A percentile compares a stretch with the other conserved stretches of the same genome.
Conservation (phyloP, 768 basidiomycete species). For the Plicaturopsis crispa region DNA sequence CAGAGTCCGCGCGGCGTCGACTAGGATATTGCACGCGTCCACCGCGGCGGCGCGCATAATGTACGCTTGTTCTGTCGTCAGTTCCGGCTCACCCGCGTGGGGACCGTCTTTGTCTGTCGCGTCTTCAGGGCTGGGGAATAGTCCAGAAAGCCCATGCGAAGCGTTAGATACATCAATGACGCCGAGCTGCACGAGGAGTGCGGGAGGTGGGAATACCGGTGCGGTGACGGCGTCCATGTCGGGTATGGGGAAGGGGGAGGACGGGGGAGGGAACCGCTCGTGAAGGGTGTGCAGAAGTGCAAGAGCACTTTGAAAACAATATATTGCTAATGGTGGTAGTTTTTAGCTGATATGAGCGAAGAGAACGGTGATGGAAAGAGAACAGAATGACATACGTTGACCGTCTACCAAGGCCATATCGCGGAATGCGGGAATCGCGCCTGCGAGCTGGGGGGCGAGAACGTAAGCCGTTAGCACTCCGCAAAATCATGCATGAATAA, state of each 20-base stretch:
- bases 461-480: too few species aligned
- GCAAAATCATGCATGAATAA: too few species aligned
- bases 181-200: constrained; percentile 71
- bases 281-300: constrained; percentile 69
- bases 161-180: constrained; percentile 57
- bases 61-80: constrained; percentile 58
- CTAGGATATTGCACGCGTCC: constrained; percentile 68
- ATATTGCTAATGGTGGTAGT: constrained; percentile 46
- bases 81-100: constrained; percentile 44
- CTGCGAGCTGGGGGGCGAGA: constrained; percentile 47
- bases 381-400: constrained; percentile 38
- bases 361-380: constrained; percentile 6
- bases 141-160: constrained; percentile 29
- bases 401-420: constrained; percentile 68
- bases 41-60: constrained; percentile 73
- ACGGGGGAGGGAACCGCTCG: constrained; percentile 54
- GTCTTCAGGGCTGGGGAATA: too few species aligned
- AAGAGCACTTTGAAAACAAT: constrained; percentile 86
- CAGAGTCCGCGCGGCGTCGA: constrained; percentile 34
- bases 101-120: too few species aligned
- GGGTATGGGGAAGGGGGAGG: constrained; percentile 54
- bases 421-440: constrained; percentile 73
- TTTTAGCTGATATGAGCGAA: constrained; percentile 6
- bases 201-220: constrained; percentile 76
- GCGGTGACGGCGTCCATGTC: constrained; percentile 53